Base-by-base conservation (phyloP, 2,329 filamentous ascomycete species). In the Arachnopeziza araneosa region DNA sequence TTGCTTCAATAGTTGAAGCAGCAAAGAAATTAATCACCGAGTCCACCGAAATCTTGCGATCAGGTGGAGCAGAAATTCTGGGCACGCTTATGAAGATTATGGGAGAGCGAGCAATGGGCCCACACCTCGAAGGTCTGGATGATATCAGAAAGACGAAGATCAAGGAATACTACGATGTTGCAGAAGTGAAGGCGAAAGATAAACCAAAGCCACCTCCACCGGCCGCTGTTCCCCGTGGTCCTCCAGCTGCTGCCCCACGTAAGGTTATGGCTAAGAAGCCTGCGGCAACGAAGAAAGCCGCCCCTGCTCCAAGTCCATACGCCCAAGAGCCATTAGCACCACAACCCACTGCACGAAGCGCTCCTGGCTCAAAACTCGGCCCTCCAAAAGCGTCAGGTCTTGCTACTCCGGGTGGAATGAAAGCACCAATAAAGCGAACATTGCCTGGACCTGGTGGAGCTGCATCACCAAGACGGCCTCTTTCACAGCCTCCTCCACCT, bases 11-110 rank as follows among this genome's bases (percentile, higher is more conserved):
- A 57, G 90, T 92, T n/a, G 95, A 98, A 69, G 84, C 86, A 0
- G 87, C 86, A 26, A 97, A 93, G 70, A 98, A 96, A 74, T 79
- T 98, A 8, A 80, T 99, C 19, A 88, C 93, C 0, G 95, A 99
- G 72, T 93, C 91, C 0, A 93, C 87, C 67, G 93, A 96, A 68
- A 87, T 83, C 2, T 84, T 96, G 61, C 86, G 95, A 75, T 88
- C 93, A 54, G 92, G 91, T 30, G 95, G 93, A 73, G 93, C 93
- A 17, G 95, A 99, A 74, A 87, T 95, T 36, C 79, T 99, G 2
- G 95, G 96, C 64, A 96, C 93, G 0, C 75, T 99, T 55, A 98
- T 97, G 95, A 99, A 98, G 78, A 98, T 99, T 58, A 90, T 98
- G 78, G 93, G 95, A 50, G 96, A 99, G 75, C 86, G 95, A 60